Conservation (phyloP, 768 basidiomycete species). For the Rhodotorula kratochvilovae region DNA sequence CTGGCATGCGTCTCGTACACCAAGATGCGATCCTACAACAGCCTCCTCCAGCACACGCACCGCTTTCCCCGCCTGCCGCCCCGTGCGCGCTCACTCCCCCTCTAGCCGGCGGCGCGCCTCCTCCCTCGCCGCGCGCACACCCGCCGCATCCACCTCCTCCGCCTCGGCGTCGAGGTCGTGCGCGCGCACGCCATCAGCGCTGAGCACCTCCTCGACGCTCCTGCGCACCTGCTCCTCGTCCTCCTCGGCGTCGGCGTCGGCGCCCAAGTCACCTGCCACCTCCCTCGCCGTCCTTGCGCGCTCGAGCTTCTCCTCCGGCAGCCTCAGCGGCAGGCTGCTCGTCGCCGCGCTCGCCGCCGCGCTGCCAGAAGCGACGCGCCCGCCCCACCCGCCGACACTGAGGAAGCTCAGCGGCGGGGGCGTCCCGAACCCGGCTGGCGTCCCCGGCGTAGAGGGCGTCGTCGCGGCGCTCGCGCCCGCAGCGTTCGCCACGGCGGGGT, state of each 20-base stretch:
- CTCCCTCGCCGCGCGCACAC: neutral
- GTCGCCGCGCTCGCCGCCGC: neutral
- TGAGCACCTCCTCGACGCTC: neutral
- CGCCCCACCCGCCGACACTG: slow-evolving; percentile 2
- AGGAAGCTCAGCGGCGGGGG: neutral
- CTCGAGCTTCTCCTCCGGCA: neutral
- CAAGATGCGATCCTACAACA: neutral
- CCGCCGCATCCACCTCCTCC: too few species aligned
- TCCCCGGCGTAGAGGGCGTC: neutral
- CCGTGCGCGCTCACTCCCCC: neutral
- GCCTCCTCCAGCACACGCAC: neutral
- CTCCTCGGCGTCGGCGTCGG: neutral
- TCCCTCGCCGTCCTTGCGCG: neutral
- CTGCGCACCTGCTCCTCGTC: neutral
- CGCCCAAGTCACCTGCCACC: neutral
- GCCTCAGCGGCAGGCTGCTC: neutral
- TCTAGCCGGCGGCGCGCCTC: neutral
- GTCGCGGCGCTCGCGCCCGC: neutral
- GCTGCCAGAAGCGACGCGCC: neutral
- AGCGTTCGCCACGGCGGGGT: neutral
- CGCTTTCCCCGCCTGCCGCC: too few species aligned
- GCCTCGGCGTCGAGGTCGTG: neutral
- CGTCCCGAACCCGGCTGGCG: neutral
- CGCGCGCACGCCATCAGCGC: neutral
- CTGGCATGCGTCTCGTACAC: too few species aligned